phyloP scores from a whole-genome alignment of 108 stramenopile genomes.

The Nannochloropsis salina region DNA sequence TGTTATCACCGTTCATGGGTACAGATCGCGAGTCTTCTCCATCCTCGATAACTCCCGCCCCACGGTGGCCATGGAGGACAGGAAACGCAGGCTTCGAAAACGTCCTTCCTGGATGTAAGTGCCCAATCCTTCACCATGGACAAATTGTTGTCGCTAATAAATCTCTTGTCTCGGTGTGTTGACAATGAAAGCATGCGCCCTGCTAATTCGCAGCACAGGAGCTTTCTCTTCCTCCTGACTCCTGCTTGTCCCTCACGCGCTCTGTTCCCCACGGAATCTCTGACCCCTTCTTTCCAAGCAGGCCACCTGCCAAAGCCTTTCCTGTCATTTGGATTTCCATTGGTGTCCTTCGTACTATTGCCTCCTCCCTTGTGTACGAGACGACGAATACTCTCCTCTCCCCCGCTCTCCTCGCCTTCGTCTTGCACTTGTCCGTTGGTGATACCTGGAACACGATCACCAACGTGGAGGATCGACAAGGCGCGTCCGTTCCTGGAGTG shows the following conservation, averaged over 20 bases:
- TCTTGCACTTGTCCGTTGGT: slow-evolving; percentile 74
- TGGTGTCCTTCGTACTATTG: slow-evolving; percentile 69
- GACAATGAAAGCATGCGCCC: too few species aligned
- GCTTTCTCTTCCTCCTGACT: too few species aligned
- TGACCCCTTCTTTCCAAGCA: slow-evolving; percentile 59
- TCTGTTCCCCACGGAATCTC: background rate
- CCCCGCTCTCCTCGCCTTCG: slow-evolving; percentile 56
- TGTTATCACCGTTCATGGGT: background rate
- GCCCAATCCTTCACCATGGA: slow-evolving; percentile 28
- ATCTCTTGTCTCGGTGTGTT: too few species aligned
- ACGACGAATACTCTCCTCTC: slow-evolving; percentile 49
- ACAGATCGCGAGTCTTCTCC: slow-evolving; percentile 54
- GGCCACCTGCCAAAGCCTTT: slow-evolving; percentile 81
- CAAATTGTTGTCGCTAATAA: too few species aligned
- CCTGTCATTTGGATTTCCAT: slow-evolving; percentile 88
- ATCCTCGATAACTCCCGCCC: slow-evolving; percentile 63
- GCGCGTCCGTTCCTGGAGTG: slow-evolving; percentile 56
- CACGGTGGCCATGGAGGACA: slow-evolving; percentile 31
- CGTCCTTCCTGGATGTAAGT: slow-evolving; percentile 55
- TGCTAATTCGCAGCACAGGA: too few species aligned
- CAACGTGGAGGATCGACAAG: slow-evolving; percentile 78
- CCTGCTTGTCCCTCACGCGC: too few species aligned
- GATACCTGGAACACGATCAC: slow-evolving; percentile 93
- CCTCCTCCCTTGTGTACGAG: slow-evolving; percentile 61
- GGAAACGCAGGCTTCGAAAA: slow-evolving; percentile 34